Evolutionary conservation across 768 basidiomycete genomes (phyloP).

Genomic region (Naganishia onofrii): DNA sequence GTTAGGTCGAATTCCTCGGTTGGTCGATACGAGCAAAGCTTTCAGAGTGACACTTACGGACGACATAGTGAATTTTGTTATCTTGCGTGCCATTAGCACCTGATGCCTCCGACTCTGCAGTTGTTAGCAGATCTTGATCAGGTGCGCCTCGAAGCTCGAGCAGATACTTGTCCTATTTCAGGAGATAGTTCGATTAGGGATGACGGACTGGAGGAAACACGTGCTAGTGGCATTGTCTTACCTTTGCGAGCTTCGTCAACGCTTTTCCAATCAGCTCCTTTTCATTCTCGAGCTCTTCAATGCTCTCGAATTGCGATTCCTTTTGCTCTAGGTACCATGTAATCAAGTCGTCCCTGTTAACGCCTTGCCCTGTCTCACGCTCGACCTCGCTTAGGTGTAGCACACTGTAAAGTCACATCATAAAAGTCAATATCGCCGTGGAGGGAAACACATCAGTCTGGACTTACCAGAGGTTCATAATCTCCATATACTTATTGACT

Average conservation of each 20-base stretch:
- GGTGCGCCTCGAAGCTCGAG: slow-evolving; percentile 80
- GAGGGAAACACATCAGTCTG: too few species aligned
- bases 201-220: too few species aligned
- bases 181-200: background rate
- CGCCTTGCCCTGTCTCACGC: slow-evolving; percentile 67
- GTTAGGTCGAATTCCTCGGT: too few species aligned
- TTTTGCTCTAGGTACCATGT: slow-evolving; percentile 94
- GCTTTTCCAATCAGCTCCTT: slow-evolving; percentile 86
- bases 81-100: slow-evolving; percentile 14
- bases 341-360: slow-evolving; percentile 86
- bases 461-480: slow-evolving; percentile 66
- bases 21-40: too few species aligned
- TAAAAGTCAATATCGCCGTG: background rate
- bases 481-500: slow-evolving; percentile 83
- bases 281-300: slow-evolving; percentile 86
- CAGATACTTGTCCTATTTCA: slow-evolving; percentile 62
- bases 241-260: slow-evolving; percentile 85
- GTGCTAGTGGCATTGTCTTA: slow-evolving; percentile 50
- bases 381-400: slow-evolving; percentile 76
- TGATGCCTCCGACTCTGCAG: slow-evolving; percentile 14
- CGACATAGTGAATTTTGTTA: slow-evolving; percentile 34
- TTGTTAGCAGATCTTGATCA: slow-evolving; percentile 63
- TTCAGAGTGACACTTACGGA: slow-evolving; percentile 29
- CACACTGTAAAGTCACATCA: slow-evolving; percentile 57
- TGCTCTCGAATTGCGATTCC: slow-evolving; percentile 75